Conservation (phyloP, 192 early-diverging fungal genomes). For the Piromyces sp. region DNA sequence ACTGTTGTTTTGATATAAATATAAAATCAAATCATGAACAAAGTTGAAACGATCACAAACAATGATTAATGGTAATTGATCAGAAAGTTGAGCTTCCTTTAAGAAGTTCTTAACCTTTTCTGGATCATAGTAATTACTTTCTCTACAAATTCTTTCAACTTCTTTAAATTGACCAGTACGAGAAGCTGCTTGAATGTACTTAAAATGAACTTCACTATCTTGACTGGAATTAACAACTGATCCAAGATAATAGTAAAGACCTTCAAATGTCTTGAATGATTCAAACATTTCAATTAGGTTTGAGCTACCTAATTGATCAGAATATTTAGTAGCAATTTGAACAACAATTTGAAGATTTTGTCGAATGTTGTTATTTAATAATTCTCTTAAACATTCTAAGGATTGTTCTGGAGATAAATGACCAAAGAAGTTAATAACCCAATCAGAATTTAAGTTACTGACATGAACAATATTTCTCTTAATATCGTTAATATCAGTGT, state of each 20-base stretch:
- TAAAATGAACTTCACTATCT: slow-evolving; percentile 89
- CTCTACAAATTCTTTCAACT: slow-evolving; percentile 90
- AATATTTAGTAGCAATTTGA: slow-evolving; percentile 92
- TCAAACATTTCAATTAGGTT: slow-evolving; percentile 88
- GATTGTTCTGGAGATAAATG: slow-evolving; percentile 89
- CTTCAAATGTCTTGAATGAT: slow-evolving; percentile 75
- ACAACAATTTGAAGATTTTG: slow-evolving; percentile 93
- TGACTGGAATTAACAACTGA: slow-evolving; percentile 90
- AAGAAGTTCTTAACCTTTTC: slow-evolving; percentile 99
- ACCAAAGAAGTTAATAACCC: slow-evolving; percentile 91
- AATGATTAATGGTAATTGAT: slow-evolving; percentile 94
- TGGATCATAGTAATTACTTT: slow-evolving; percentile 89
- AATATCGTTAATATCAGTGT: slow-evolving; percentile 89
- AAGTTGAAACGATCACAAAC: slow-evolving; percentile 95
- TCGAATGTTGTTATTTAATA: slow-evolving; percentile 75
- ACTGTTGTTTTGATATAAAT: slow-evolving; percentile 82
- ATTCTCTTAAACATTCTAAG: slow-evolving; percentile 83
- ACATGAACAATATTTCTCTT: slow-evolving; percentile 88
- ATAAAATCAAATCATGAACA: slow-evolving; percentile 93
- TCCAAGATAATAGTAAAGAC: slow-evolving; percentile 91
- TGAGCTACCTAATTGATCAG: slow-evolving; percentile 75
- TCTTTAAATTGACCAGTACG: slow-evolving; percentile 87
- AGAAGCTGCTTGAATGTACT: slow-evolving; percentile 95
- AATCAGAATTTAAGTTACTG: slow-evolving; percentile 66
- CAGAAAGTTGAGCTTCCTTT: slow-evolving; percentile 87